Base-by-base conservation (phyloP, 495 filamentous ascomycete genomes). In the Hamigera avellanea region DNA sequence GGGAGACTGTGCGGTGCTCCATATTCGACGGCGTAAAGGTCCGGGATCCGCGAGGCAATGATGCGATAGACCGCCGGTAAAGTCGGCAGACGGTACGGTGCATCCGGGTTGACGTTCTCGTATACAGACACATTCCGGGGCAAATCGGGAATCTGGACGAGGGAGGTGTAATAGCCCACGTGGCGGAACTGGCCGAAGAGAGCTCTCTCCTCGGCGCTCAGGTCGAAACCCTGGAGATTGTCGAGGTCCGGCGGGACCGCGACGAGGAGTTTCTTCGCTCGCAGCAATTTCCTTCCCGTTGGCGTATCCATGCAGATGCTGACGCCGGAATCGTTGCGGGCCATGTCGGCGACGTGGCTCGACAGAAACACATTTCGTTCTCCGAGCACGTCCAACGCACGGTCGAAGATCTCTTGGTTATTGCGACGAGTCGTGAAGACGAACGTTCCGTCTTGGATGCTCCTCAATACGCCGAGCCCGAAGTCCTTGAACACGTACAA, bases 241-340 rank as follows among this genome's bases (percentile, higher is more conserved):
- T 42, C 21, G 5, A 49, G 32, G 17, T 40, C 42, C 2, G 63
- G 62, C 9, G 56, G 65, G 14, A 59, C 54, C 3, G 62, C 49
- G 18, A 61, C 40, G 25, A 70, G 27, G 18, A 69, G 38, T 36
- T 63, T 65, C 19, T 52, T 57, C 3, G 64, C 57, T n/a, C 42
- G 25, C 39, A 69, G 52, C 14, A 54, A 35, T 36, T 54, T 52
- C 2, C 2, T n/a, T 1, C 59, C 61, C 0, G 39, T 25, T 0
- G 52, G 51, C 0, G 58, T 64, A 1, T 41, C 21, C 4, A 66
- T 45, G 7, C 45, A 5, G 5, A 67, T 23, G n/a, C 41, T 44
- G 26, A 41, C 37, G 6, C 32, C 37, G n/a, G 6, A 14, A 23
- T 9, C 10, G 35, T 37, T 33, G 7, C 62, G 52, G 16, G 46